Evolutionary conservation across 2,329 filamentous ascomycete species (phyloP).

Genomic region (Fusarium nisikadoi): DNA sequence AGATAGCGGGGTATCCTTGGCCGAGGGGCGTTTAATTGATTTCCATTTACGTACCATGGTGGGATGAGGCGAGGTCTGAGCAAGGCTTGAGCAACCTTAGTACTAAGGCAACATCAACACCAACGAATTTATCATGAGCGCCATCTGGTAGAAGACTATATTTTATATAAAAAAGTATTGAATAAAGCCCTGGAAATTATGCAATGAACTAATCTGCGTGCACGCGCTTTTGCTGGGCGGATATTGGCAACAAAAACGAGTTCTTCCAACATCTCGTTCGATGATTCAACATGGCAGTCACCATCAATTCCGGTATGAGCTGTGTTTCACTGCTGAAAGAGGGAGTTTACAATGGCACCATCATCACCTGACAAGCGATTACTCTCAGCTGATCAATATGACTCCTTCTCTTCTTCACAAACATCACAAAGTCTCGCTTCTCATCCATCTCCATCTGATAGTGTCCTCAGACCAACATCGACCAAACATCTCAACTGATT

Average conservation of each 20-base stretch:
- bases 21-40: conserved; percentile 30
- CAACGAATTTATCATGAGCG: background rate
- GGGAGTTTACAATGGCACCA: background rate
- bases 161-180: no score
- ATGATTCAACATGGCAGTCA: conserved; percentile 4
- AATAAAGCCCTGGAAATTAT: background rate
- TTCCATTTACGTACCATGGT: background rate
- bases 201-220: background rate
- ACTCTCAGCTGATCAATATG: background rate
- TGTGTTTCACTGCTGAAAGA: background rate
- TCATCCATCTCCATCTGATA: background rate
- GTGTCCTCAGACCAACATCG: background rate
- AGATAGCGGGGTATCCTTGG: conserved; percentile 32
- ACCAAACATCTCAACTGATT: background rate
- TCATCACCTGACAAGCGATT: background rate
- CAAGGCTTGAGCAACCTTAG: background rate
- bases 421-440: background rate
- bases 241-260: background rate
- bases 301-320: conserved; percentile 5
- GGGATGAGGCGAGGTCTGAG: background rate
- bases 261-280: background rate
- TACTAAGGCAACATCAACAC: background rate
- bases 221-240: background rate
- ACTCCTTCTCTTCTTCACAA: background rate
- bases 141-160: background rate